Percentiles rank a stretch among this genome's conserved stretches.
phyloP scores from a whole-genome alignment of 2,329 filamentous ascomycete genomes.

The Trematosphaeria pertusa region DNA sequence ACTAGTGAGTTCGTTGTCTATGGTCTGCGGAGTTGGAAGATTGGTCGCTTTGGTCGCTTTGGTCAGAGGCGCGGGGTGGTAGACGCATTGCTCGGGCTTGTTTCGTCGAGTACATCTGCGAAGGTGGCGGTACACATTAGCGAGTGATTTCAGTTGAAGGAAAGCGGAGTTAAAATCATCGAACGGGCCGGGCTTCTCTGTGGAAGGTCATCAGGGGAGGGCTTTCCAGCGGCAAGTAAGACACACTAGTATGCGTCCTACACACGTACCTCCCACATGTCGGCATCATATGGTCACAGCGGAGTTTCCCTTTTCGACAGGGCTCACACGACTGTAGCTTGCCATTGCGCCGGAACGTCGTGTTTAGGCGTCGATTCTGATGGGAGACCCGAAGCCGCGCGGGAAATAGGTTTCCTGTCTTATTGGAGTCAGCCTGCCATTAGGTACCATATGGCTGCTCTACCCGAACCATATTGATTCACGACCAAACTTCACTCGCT shows the following conservation, averaged over 20 bases:
- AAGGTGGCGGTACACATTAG: too few species aligned
- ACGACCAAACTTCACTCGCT: too few species aligned
- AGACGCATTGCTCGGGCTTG: conserved; percentile 40
- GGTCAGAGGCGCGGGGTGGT: conserved; percentile 46
- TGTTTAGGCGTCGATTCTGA: conserved; percentile 35
- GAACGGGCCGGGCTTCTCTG: too few species aligned
- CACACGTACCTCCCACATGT: too few species aligned
- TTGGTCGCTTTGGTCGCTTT: conserved; percentile 28
- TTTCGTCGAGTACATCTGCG: conserved; percentile 38
- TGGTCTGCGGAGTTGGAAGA: conserved; percentile 22
- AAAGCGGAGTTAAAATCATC: too few species aligned
- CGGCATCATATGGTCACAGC: conserved; percentile 46
- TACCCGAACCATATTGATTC: too few species aligned
- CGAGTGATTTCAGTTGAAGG: too few species aligned
- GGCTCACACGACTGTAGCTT: conserved; percentile 48
- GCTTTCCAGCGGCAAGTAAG: too few species aligned
- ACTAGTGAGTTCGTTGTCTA: too few species aligned
- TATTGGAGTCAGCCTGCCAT: background rate
- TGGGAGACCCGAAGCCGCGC: conserved; percentile 32
- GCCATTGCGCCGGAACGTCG: conserved; percentile 43
- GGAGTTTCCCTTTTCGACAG: conserved; percentile 45
- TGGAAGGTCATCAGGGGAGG: too few species aligned
- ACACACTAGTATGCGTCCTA: too few species aligned
- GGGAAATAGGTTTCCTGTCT: conserved; percentile 41
- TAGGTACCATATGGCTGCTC: conserved; percentile 6